Conservation (phyloP, 1,139 yeast genomes). For the Scheffersomyces illinoinensis region DNA sequence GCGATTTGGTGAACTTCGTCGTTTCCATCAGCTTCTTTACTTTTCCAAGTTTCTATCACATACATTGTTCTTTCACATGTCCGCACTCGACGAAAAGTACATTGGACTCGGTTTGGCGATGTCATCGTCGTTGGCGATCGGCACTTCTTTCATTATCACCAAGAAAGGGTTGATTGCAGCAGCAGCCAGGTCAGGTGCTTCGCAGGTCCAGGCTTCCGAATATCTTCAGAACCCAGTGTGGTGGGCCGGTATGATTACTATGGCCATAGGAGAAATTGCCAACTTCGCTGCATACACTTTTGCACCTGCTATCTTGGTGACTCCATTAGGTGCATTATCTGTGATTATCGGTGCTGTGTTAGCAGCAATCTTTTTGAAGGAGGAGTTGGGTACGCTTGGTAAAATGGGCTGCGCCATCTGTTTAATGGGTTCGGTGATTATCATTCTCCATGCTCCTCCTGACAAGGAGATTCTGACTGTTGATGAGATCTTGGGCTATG, state of each 20-base stretch:
- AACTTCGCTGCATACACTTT: constrained; percentile 94
- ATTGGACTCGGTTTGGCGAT: constrained; percentile 89
- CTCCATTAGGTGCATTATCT: constrained; percentile 88
- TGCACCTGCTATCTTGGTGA: constrained; percentile 91
- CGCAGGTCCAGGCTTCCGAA: constrained; percentile 65
- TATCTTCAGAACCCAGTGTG: constrained; percentile 84
- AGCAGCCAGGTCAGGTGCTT: constrained; percentile 55
- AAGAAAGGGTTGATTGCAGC: constrained; percentile 84
- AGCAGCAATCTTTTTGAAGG: constrained; percentile 82
- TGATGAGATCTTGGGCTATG: constrained; percentile 82
- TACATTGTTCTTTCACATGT: background rate
- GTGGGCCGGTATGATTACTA: constrained; percentile 93
- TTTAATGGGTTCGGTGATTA: constrained; percentile 84
- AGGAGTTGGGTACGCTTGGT: constrained; percentile 86
- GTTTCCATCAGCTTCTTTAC: background rate
- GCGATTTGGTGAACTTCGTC: background rate
- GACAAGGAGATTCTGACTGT: constrained; percentile 88
- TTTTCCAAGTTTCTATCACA: background rate
- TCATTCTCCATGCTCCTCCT: constrained; percentile 89
- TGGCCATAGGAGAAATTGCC: constrained; percentile 92
- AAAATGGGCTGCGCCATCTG: constrained; percentile 94
- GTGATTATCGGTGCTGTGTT: constrained; percentile 90
- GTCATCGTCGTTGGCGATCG: constrained; percentile 86
- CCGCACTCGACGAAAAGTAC: constrained; percentile 72
- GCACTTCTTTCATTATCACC: constrained; percentile 86